phyloP scores from a whole-genome alignment of 108 stramenopile species.

The Epipyxis sp. region DNA sequence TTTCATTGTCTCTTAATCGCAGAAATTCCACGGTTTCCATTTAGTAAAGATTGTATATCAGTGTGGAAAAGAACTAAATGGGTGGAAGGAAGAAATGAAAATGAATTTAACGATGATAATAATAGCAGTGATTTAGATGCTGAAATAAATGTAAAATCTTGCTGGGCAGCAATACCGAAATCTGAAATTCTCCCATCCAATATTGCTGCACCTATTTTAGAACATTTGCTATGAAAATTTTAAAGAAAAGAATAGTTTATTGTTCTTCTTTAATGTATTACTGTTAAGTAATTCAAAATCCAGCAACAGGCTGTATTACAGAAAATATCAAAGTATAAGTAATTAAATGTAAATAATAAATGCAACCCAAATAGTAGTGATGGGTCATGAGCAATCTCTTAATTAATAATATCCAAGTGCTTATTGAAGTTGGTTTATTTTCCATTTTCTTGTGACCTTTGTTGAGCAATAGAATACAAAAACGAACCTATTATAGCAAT shows the following conservation, averaged over 20 bases:
- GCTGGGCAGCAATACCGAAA: not conserved
- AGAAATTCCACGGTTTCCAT: not conserved
- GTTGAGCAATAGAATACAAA: constrained; percentile 87
- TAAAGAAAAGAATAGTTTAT: too few relatives aligned
- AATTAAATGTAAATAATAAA: too few relatives aligned
- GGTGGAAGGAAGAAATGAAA: not conserved
- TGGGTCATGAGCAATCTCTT: too few relatives aligned
- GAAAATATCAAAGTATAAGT: too few relatives aligned
- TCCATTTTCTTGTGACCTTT: constrained; percentile 53
- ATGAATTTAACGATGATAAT: not conserved
- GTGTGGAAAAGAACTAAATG: not conserved
- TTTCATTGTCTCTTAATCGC: not conserved
- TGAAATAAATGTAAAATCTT: not conserved
- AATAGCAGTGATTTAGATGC: not conserved
- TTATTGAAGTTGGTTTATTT: too few relatives aligned
- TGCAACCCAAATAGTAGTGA: too few relatives aligned
- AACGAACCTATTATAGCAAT: constrained; percentile 87
- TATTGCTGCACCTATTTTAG: not conserved
- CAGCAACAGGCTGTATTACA: too few relatives aligned
- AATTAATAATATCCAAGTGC: too few relatives aligned
- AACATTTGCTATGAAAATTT: constrained; percentile 1
- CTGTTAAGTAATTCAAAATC: too few relatives aligned
- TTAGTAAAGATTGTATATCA: not conserved
- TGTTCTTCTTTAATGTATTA: too few relatives aligned
- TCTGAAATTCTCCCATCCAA: not conserved